Conservation (phyloP, 2,329 filamentous ascomycete species). For the Arthroderma sp. region DNA sequence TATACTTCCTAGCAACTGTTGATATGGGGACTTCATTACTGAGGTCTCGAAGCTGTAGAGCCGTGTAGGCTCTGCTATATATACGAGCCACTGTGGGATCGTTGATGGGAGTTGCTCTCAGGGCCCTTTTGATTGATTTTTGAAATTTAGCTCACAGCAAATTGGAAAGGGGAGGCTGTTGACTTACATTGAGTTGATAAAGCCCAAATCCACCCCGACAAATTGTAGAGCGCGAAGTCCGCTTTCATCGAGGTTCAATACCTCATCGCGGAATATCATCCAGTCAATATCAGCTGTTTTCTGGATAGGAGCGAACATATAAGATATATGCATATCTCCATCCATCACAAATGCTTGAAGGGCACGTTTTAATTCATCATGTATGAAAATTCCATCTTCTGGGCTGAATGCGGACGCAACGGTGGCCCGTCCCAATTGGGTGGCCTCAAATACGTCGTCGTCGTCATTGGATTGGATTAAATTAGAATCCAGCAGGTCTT, state of each 20-base stretch:
- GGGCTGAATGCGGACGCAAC: slow-evolving; percentile 61
- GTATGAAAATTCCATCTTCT: slow-evolving; percentile 60
- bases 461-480: slow-evolving; percentile 42
- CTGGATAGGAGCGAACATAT: slow-evolving; percentile 63
- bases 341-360: slow-evolving; percentile 66
- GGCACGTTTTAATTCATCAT: slow-evolving; percentile 54
- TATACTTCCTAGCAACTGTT: slow-evolving; percentile 56
- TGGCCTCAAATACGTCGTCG: slow-evolving; percentile 43
- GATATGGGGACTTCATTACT: slow-evolving; percentile 65
- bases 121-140: slow-evolving; percentile 39
- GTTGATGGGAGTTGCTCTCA: slow-evolving; percentile 48
- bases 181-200: slow-evolving; percentile 54
- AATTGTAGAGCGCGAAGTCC: slow-evolving; percentile 55
- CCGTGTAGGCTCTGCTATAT: slow-evolving; percentile 60
- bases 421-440: slow-evolving; percentile 54
- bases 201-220: slow-evolving; percentile 53
- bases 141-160: not conserved
- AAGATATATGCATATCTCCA: slow-evolving; percentile 66
- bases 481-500: slow-evolving; percentile 42
- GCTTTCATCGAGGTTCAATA: slow-evolving; percentile 58
- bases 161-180: slow-evolving; percentile 1
- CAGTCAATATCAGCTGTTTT: slow-evolving; percentile 48
- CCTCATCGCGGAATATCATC: slow-evolving; percentile 57
- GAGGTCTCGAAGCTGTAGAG: slow-evolving; percentile 63
- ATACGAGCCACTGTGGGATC: slow-evolving; percentile 50